Conservation (phyloP, 495 filamentous ascomycete species). For the Lophiostoma macrostomum region DNA sequence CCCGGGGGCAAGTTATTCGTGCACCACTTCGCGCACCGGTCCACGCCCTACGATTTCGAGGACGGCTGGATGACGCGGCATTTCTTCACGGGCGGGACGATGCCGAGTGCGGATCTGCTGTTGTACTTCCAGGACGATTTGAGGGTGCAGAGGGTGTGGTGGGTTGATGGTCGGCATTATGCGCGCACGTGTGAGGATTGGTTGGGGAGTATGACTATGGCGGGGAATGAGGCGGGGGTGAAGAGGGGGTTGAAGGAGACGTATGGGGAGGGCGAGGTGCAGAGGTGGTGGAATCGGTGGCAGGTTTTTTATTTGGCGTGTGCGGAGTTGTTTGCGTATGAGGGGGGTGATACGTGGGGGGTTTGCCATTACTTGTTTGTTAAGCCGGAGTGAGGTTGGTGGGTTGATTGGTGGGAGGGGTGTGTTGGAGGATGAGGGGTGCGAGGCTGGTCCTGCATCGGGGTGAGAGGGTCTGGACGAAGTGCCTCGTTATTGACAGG, state of each 20-base stretch:
- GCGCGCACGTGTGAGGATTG: constrained; percentile 64
- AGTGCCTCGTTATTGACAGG: no score
- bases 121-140: constrained; percentile 64
- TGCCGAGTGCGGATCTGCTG: constrained; percentile 63
- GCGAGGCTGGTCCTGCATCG: no score
- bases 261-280: constrained; percentile 54
- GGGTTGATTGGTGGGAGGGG: no score
- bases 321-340: constrained; percentile 61
- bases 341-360: constrained; percentile 62
- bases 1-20: constrained; percentile 62
- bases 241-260: constrained; percentile 58
- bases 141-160: constrained; percentile 59
- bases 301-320: constrained; percentile 68
- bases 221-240: constrained; percentile 50
- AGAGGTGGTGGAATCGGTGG: constrained; percentile 63
- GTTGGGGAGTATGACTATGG: constrained; percentile 56
- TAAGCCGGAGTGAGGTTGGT: constrained; percentile 44
- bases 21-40: constrained; percentile 60
- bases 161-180: constrained; percentile 62
- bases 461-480: no score
- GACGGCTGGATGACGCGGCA: constrained; percentile 69
- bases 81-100: constrained; percentile 69
- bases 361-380: constrained; percentile 61
- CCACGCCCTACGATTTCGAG: constrained; percentile 63
- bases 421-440: no score